Base-by-base conservation (phyloP, 331 rosid species). In the Erythrophleum ivorense region DNA sequence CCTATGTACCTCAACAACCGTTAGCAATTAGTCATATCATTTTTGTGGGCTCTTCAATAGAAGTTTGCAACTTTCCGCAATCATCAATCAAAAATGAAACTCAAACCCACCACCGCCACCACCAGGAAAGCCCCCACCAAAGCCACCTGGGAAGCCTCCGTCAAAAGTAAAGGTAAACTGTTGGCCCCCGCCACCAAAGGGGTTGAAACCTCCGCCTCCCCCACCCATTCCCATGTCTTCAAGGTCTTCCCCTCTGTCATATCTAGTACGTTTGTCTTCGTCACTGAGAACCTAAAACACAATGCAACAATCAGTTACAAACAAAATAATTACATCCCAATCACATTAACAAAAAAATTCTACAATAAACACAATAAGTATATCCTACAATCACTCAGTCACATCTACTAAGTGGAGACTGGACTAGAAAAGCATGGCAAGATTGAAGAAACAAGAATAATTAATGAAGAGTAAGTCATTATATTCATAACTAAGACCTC, bases 261-360 rank as follows among this genome's bases (percentile, higher is more conserved):
- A 96, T 85, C 93, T 94, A 9, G 90, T 84, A 2, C 99, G 98
- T 80, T 96, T 96, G 43, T 92, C 98, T 83, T 96, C 99, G 38
- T 96, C 93, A 5, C 97, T 87, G 3, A 96, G 97, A 78, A 96
- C 88, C 99, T 96, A 24, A 52, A 81, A 60, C 46, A 79, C 33
- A 48, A 78, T 58, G 73, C 66, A 78, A 52, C 76, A 8, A 55
- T 48, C 69, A 52, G 77, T 66, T 68, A 64, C 69, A 8, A 53
- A 38, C 31, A 34, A 64, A 52, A 66, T n/a, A 66, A 71, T 68
- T 75, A 80, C 81, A 58, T 73, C 24, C 29, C 7, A 38, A 65
- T 68, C 29, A 33, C 6, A 40, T 3, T 38, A 69, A 77, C 24
- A 67, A 76, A 72, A 34, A 58, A 59, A 54, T 65, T 40, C n/a